Conservation (phyloP, 2,329 filamentous ascomycete species). For the Cryphonectria radicalis region DNA sequence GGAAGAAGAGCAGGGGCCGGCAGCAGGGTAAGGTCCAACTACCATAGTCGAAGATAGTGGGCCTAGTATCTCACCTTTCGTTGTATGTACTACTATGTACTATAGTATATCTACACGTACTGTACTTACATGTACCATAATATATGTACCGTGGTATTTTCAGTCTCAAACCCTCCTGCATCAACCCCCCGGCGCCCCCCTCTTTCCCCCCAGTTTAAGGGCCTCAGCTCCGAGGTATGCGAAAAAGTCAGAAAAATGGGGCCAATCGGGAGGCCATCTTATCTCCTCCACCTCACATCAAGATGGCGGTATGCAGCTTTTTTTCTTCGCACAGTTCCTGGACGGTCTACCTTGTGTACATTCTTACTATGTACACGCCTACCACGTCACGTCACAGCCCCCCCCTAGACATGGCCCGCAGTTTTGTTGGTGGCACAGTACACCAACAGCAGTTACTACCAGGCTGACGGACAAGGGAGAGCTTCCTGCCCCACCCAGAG, state of each 20-base stretch:
- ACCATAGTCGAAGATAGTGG: no score
- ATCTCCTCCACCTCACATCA: not conserved
- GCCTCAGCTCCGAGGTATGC: no score
- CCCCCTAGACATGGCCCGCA: not conserved
- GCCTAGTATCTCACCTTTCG: no score
- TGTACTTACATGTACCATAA: no score
- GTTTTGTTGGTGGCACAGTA: not conserved
- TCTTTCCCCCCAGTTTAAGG: no score
- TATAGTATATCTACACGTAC: no score
- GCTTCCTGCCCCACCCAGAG: not conserved
- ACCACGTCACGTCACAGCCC: not conserved
- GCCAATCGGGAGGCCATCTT: not conserved
- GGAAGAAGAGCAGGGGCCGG: no score
- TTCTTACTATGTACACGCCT: not conserved
- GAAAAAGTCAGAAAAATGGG: not conserved
- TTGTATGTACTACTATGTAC: no score
- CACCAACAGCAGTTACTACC: not conserved
- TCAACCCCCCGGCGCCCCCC: no score
- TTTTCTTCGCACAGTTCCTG: not conserved
- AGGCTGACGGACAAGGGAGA: not conserved
- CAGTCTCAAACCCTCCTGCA: no score
- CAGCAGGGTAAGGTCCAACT: not conserved
- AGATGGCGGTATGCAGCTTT: not conserved
- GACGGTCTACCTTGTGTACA: not conserved
- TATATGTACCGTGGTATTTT: no score